Conservation (phyloP, 2,329 filamentous ascomycete species). For the Venturia pyrina region DNA sequence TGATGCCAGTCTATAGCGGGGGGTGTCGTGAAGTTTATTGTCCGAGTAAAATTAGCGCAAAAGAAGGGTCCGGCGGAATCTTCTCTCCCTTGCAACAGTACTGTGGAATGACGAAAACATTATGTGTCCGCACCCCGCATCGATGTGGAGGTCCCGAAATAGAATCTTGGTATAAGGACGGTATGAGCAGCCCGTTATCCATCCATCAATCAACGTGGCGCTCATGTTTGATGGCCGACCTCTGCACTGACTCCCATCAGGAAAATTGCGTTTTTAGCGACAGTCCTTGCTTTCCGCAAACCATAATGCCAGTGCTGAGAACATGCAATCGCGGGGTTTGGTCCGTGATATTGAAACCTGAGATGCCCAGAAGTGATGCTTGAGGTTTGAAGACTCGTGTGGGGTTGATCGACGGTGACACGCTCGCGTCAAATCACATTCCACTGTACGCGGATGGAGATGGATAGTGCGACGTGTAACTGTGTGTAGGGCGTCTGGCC, state of each 20-base stretch:
- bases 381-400: neutral
- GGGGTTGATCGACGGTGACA: neutral
- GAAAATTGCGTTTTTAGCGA: neutral
- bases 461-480: neutral
- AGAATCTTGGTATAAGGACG: neutral
- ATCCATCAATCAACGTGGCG: neutral
- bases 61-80: too few species aligned
- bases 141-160: neutral
- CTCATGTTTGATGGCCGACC: neutral
- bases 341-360: constrained; percentile 2
- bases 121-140: neutral
- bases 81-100: too few species aligned
- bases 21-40: too few species aligned
- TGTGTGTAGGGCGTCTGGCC: neutral
- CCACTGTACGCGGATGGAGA: neutral
- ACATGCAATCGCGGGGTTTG: neutral
- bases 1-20: too few species aligned
- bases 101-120: neutral
- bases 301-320: neutral
- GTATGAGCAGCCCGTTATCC: neutral
- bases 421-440: neutral
- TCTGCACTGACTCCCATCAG: neutral
- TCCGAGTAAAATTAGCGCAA: too few species aligned
- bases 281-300: constrained; percentile 2
- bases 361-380: neutral